Percentiles rank a stretch among this genome's conserved stretches.
These are phyloP conservation scores for Aspergillus bertholletiae DNA, from an alignment of 495 filamentous ascomycete species.

Conservation along the genomic window DNA sequence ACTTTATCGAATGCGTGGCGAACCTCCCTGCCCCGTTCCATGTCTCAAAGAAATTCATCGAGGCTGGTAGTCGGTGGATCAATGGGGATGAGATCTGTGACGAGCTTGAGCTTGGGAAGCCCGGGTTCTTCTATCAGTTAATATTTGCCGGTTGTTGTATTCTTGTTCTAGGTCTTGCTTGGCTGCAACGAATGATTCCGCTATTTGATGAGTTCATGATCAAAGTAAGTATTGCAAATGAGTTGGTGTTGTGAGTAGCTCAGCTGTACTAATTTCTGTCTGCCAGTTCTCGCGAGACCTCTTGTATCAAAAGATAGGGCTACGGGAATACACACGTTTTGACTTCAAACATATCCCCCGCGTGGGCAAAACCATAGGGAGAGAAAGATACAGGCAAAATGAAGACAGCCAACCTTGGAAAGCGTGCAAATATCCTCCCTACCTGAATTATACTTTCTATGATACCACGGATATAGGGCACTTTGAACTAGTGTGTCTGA, in stretches of 20 bases:
- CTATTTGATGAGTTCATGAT: conserved; percentile 32
- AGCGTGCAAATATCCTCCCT: neutral
- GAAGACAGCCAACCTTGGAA: too few species aligned
- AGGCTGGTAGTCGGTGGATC: conserved; percentile 47
- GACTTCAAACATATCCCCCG: conserved; percentile 48
- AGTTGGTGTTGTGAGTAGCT: too few species aligned
- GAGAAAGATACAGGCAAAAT: conserved; percentile 18
- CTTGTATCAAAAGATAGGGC: conserved; percentile 12
- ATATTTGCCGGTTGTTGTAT: conserved; percentile 45
- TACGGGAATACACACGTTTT: conserved; percentile 21
- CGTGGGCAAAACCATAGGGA: conserved; percentile 34
- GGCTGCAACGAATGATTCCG: conserved; percentile 32
- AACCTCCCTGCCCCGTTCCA: conserved; percentile 54
- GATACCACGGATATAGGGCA: neutral
- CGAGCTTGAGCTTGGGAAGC: conserved; percentile 49
- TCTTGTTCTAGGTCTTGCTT: conserved; percentile 40
- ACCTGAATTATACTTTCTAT: neutral
- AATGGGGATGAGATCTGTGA: conserved; percentile 51
- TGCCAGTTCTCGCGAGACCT: neutral
- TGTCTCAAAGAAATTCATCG: conserved; percentile 36
- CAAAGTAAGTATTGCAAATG: conserved; percentile 19
- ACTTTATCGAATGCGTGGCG: conserved; percentile 62
- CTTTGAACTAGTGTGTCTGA: conserved; percentile 1
- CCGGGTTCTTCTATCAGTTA: conserved; percentile 40
- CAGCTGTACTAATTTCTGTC: too few species aligned